Evolutionary conservation across 495 filamentous ascomycete genomes (phyloP), one percentile per base, ranked within the genome.

Genomic region (Oidiodendron maius): DNA sequence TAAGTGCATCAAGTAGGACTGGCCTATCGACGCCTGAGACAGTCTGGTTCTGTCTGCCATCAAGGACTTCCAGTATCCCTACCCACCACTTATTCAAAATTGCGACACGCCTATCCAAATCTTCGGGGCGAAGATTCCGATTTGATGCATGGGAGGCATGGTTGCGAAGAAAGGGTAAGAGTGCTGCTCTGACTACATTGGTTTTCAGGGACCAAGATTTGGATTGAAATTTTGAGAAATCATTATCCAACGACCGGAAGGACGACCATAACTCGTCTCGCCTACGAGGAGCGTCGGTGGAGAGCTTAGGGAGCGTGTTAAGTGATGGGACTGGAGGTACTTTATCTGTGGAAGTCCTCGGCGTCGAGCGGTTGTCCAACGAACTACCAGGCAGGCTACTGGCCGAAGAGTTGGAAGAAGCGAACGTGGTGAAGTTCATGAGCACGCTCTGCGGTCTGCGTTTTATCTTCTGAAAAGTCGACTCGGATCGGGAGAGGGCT

Each of bases 1-100:
- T 75, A 35, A 89, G 75, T 15, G 84, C 86, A 58, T 96, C 93
- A 18, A 96, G 73, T 40, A 95, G 80, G 0, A 81, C 78, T 1
- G 91, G 91, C 42, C 91, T 71, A 67, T 95, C 82, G 36, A 85
- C 83, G 16, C 83, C 82, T 39, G 87, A 78, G 32, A 94, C 78
- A 5, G 80, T 80, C 56, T 84, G 76, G 51, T 83, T 81, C 54
- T 86, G 71, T 34, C 64, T 50, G 50, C 67, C 51, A 58, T 90
- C 82, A 36, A 96, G 75, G 72, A 96, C 82, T 48, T 91, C 89
- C 36, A 97, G 66, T 38, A 98, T 74, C 6, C 84, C 91, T 30
- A 78, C 87, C 93, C 93, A 98, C 93, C 93, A 98, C 61, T 89
- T 93, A 58, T 95, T 89, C 35, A 97, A 70, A 28, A 94, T 86